Evolutionary conservation across 2,329 filamentous ascomycete species (phyloP).

Genomic region (Purpureocillium lavendulum): DNA sequence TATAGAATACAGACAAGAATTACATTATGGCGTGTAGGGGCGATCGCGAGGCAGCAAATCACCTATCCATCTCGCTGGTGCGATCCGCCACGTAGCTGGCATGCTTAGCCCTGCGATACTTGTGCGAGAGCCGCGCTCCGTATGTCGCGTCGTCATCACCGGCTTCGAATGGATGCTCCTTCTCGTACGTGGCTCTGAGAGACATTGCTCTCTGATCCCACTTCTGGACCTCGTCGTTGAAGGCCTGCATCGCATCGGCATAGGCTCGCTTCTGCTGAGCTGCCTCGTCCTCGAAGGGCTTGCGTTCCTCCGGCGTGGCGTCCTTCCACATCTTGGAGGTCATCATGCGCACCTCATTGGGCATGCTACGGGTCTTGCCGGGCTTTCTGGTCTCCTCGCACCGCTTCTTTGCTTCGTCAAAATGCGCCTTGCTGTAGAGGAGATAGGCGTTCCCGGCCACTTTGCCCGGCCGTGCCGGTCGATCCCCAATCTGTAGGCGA

Average conservation of each 20-base stretch:
- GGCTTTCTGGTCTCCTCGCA: slow-evolving; percentile 58
- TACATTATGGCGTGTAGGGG: too few species aligned
- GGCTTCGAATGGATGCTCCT: slow-evolving; percentile 34
- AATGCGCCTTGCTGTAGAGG: slow-evolving; percentile 74
- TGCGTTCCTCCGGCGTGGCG: slow-evolving; percentile 58
- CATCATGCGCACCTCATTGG: slow-evolving; percentile 78
- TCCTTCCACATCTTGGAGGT: slow-evolving; percentile 89
- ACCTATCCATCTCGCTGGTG: slow-evolving; percentile 15
- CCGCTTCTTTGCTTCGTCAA: slow-evolving; percentile 49
- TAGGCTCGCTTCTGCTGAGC: slow-evolving; percentile 62
- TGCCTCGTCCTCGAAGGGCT: slow-evolving; percentile 70
- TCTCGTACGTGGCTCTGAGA: slow-evolving; percentile 43
- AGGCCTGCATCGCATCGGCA: slow-evolving; percentile 46
- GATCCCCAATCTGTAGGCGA: slow-evolving; percentile 57
- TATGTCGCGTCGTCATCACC: slow-evolving; percentile 14
- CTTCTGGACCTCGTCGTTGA: slow-evolving; percentile 50
- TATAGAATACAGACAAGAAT: too few species aligned
- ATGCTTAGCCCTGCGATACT: slow-evolving; percentile 25
- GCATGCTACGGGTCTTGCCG: slow-evolving; percentile 55
- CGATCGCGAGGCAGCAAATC: too few species aligned
- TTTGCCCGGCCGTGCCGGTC: slow-evolving; percentile 64
- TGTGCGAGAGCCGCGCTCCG: slow-evolving; percentile 15
- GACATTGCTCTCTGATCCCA: slow-evolving; percentile 65
- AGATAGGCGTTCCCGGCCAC: slow-evolving; percentile 78
- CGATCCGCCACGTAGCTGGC: slow-evolving; percentile 29